phyloP scores from a whole-genome alignment of 257 asterid species.

The Solanum stenotomum region DNA sequence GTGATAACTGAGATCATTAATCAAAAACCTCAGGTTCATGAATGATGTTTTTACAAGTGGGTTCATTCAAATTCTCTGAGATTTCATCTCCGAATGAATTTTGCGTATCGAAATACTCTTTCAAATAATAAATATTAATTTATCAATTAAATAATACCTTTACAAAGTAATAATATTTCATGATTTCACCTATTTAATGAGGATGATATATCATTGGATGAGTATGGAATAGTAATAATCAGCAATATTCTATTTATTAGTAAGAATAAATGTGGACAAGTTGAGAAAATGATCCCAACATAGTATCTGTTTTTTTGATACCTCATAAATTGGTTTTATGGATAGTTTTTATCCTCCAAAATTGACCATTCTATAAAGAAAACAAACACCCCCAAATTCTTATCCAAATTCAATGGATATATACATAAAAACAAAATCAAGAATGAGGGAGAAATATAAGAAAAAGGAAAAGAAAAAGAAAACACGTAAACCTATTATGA shows the following conservation, averaged over 20 bases:
- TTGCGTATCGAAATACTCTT: too few species aligned
- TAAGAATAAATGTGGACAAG: background rate
- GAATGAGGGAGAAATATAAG: background rate
- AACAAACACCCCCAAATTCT: background rate
- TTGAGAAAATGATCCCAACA: background rate
- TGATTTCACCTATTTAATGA: too few species aligned
- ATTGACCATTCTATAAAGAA: background rate
- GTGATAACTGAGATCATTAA: too few species aligned
- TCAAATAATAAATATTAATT: too few species aligned
- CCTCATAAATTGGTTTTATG: background rate
- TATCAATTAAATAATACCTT: too few species aligned
- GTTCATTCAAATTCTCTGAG: too few species aligned
- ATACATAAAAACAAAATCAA: background rate
- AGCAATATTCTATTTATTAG: background rate
- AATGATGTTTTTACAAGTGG: too few species aligned
- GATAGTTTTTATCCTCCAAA: background rate
- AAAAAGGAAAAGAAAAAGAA: background rate
- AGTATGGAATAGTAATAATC: background rate
- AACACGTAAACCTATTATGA: background rate
- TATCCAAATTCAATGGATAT: background rate
- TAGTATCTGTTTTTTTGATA: background rate
- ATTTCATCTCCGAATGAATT: too few species aligned
- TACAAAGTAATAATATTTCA: too few species aligned
- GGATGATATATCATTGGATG: too few species aligned
- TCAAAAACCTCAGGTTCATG: too few species aligned